Base-by-base conservation (phyloP, 345 rosid genomes). In the Sonneratia caseolaris region DNA sequence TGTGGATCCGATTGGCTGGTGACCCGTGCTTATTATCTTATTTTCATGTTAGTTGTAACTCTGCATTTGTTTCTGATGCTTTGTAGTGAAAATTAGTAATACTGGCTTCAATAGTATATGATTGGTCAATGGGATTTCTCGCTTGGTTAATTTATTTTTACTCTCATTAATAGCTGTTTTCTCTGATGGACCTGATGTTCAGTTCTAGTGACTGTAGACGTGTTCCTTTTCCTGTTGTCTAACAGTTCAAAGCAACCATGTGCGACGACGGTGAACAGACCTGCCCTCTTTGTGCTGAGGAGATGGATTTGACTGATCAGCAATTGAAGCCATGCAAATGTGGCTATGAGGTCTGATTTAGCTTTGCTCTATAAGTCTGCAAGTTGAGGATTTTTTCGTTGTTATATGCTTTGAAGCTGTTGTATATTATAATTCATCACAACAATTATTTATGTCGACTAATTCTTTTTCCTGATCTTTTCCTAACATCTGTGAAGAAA, bases 291-390 rank as follows among this genome's bases (percentile, higher is more conserved):
- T 93, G 98, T 37, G 89, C 96, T 0, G 96, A 93, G 80, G 97
- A 91, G 86, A 93, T 95, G 98, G 97, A 89, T 77, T 75, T 91
- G 79, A 91, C 98, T 56, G 98, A 91, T 80, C 97, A 88, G 81
- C 96, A 93, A 56, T 83, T 93, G 83, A 93, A 88, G 83, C 98
- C 98, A 68, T 93, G 98, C 87, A 83, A 86, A 84, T 93, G 98
- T 83, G 98, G 97, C 69, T 93, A 93, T 49, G 93, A 93, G 93
- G 97, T 93, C 76, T 45, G 76, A 22, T 61, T 62, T 62, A 9
- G 19, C 27, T 62, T 11, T 62, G 7, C 10, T 42, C 45, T 42
- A 42, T 4, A 42, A 1, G 45, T 42, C 45, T 42, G 45, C 45
- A 42, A 4, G 45, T 42, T 9, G 10, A 42, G 45, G 10, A 42